Evolutionary conservation across 2,329 filamentous ascomycete species (phyloP).

Genomic region (Neopestalotiopsis rosae): DNA sequence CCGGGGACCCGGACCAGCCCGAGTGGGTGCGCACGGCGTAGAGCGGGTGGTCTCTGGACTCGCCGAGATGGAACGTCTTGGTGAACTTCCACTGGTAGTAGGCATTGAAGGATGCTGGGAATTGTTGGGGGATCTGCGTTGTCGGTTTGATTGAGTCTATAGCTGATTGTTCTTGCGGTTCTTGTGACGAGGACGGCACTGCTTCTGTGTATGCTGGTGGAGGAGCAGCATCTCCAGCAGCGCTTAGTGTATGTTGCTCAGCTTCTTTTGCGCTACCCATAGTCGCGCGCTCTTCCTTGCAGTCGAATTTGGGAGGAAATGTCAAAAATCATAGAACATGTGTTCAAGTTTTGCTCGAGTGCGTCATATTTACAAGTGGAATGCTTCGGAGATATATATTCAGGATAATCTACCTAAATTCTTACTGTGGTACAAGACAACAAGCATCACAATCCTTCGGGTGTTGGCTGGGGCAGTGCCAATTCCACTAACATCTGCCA

Average conservation of each 20-base stretch:
- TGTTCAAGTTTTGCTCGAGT: background rate
- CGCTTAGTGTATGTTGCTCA: background rate
- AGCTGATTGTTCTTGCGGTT: background rate
- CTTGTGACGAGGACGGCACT: background rate
- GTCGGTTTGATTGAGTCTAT: background rate
- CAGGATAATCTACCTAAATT: background rate
- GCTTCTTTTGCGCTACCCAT: background rate
- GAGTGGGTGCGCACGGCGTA: conserved; percentile 25
- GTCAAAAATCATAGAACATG: background rate
- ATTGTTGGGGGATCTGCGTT: conserved; percentile 1
- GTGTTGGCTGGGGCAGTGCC: background rate
- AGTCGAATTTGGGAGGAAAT: background rate
- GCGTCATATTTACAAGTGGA: background rate
- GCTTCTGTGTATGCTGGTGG: conserved; percentile 13
- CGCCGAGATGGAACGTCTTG: conserved; percentile 27
- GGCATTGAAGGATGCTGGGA: conserved; percentile 13
- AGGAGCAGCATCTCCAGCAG: background rate
- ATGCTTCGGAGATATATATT: background rate
- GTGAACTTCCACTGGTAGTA: conserved; percentile 17
- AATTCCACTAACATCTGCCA: background rate
- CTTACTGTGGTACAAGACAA: background rate
- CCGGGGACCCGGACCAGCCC: conserved; percentile 24
- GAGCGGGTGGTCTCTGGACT: conserved; percentile 25
- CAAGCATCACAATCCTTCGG: conserved; percentile 1
- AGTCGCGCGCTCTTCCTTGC: background rate